These are phyloP conservation scores for Penicillium sp. DNA, from an alignment of 2,329 filamentous ascomycete genomes.

Conservation along the genomic window DNA sequence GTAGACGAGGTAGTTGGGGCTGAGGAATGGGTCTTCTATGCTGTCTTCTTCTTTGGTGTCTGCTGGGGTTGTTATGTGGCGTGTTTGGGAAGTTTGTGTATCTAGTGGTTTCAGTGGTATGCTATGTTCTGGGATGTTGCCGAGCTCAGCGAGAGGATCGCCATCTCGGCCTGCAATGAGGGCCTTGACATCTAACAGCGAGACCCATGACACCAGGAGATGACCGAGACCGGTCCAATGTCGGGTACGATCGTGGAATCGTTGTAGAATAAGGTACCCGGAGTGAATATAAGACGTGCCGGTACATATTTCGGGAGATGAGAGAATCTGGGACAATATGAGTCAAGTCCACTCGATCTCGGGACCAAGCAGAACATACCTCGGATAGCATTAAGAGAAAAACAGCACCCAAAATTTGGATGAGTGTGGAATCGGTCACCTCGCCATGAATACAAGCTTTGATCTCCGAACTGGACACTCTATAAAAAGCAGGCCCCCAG, in stretches of 20 bases:
- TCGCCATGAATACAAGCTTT: constrained; percentile 29
- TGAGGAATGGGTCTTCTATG: constrained; percentile 22
- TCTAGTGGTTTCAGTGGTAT: not conserved
- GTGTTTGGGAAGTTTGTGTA: not conserved
- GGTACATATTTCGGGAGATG: constrained; percentile 27
- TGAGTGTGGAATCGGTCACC: constrained; percentile 24
- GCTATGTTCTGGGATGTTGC: constrained; percentile 20
- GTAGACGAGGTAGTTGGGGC: constrained; percentile 32
- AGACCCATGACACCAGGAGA: constrained; percentile 34
- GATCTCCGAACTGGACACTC: constrained; percentile 31
- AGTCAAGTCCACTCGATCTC: not conserved
- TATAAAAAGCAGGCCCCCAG: constrained; percentile 32
- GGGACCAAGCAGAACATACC: constrained; percentile 17
- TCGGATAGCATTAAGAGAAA: constrained; percentile 39
- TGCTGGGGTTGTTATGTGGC: not conserved
- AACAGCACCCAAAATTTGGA: constrained; percentile 29
- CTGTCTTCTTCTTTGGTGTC: constrained; percentile 13
- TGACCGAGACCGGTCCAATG: constrained; percentile 30
- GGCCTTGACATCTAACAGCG: constrained; percentile 36
- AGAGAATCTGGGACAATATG: constrained; percentile 24
- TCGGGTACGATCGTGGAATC: constrained; percentile 27
- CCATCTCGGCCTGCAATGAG: constrained; percentile 38
- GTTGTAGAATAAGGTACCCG: constrained; percentile 30
- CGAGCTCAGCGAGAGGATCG: constrained; percentile 32
- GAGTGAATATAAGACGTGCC: constrained; percentile 34